These are phyloP conservation scores for Pythium aphanidermatum DNA, from an alignment of 352 stramenopile genomes.

Conservation along the genomic window DNA sequence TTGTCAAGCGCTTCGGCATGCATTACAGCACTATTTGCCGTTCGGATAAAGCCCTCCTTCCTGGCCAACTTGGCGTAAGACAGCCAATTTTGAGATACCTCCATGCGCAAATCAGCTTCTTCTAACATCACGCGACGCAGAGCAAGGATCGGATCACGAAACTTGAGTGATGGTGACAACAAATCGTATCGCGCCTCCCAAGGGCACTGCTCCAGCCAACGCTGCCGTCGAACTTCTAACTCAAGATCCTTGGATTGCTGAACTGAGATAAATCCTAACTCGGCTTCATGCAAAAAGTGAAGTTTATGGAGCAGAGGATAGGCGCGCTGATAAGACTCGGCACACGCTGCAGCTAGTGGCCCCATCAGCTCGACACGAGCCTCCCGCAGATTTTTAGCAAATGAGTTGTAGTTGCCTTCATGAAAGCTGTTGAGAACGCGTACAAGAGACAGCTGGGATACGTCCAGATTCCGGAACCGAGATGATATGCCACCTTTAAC, in stretches of 20 bases:
- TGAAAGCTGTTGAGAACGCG: slow-evolving; percentile 78
- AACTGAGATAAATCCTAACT: slow-evolving; percentile 28
- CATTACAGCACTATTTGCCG: slow-evolving; percentile 79
- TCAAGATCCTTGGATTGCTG: slow-evolving; percentile 3
- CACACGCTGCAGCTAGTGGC: slow-evolving; percentile 29
- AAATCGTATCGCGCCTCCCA: slow-evolving; percentile 69
- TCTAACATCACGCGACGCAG: slow-evolving; percentile 73
- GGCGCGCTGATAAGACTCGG: slow-evolving; percentile 40
- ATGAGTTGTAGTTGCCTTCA: slow-evolving; percentile 37
- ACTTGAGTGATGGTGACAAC: slow-evolving; percentile 75
- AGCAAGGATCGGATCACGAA: slow-evolving; percentile 77
- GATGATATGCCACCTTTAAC: slow-evolving; percentile 27
- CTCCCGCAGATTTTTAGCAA: slow-evolving; percentile 57
- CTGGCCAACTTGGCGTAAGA: slow-evolving; percentile 75
- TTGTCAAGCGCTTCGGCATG: slow-evolving; percentile 77
- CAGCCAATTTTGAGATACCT: slow-evolving; percentile 82
- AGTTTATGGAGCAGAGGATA: slow-evolving; percentile 41
- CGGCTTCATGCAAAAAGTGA: slow-evolving; percentile 40
- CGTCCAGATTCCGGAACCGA: slow-evolving; percentile 55
- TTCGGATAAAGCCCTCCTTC: slow-evolving; percentile 79
- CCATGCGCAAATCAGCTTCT: slow-evolving; percentile 44
- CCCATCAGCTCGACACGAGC: slow-evolving; percentile 44
- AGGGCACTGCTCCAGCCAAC: slow-evolving; percentile 55
- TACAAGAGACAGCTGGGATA: slow-evolving; percentile 73
- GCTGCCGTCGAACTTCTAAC: slow-evolving; percentile 2